phyloP scores from a whole-genome alignment of 257 asterid species.

The Nicotiana obtusifolia region DNA sequence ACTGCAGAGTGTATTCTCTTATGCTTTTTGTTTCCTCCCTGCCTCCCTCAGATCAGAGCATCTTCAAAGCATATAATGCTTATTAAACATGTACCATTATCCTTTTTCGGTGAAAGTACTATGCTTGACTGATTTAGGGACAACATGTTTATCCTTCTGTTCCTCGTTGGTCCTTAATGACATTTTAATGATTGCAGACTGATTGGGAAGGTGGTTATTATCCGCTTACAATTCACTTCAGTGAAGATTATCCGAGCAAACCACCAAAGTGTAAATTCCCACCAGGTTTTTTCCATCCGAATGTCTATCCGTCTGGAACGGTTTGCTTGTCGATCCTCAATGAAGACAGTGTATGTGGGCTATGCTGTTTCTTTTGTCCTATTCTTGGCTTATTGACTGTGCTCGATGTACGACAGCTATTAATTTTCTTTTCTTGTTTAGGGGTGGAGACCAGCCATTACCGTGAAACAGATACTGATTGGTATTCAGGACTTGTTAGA shows the following conservation, averaged over 20 bases:
- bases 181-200: conserved; percentile 31
- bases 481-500: conserved; percentile 31
- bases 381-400: not conserved
- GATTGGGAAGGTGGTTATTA: conserved; percentile 46
- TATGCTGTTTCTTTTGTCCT: not conserved
- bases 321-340: conserved; percentile 48
- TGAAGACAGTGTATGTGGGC: conserved; percentile 42
- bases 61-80: not conserved
- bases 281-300: conserved; percentile 40
- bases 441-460: conserved; percentile 39
- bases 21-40: not conserved
- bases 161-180: not conserved
- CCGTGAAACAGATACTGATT: conserved; percentile 32
- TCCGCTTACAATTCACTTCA: conserved; percentile 42
- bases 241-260: conserved; percentile 48
- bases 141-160: not conserved
- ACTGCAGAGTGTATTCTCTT: not conserved
- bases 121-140: not conserved
- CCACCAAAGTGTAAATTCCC: conserved; percentile 53
- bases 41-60: not conserved
- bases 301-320: conserved; percentile 53
- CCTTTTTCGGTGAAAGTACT: not conserved
- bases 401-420: not conserved
- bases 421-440: not conserved
- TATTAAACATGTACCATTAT: not conserved